Conservation (phyloP, 345 rosid genomes). For the Gynandropsis gynandra region DNA sequence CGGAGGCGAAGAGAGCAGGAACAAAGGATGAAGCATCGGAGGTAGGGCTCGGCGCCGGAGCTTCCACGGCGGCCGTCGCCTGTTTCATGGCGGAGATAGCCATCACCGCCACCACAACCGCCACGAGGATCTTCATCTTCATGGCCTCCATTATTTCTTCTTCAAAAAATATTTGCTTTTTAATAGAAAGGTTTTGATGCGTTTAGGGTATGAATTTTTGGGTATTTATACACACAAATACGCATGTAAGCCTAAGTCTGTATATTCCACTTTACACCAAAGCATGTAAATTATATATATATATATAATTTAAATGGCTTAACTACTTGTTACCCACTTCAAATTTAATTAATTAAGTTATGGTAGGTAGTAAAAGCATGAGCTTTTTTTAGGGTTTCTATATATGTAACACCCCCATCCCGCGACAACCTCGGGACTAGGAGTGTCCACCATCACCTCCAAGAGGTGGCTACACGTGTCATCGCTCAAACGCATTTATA, state of each 20-base stretch:
- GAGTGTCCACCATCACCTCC: too few relatives aligned
- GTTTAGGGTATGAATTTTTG: slow-evolving; percentile 20
- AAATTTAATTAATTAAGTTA: neutral
- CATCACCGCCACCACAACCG: slow-evolving; percentile 23
- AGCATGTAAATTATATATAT: too few relatives aligned
- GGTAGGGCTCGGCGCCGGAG: slow-evolving; percentile 35
- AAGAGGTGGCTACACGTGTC: too few relatives aligned
- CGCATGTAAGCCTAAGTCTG: slow-evolving; percentile 22
- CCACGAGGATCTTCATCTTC: slow-evolving; percentile 31
- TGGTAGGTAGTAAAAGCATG: slow-evolving; percentile 6
- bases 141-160: slow-evolving; percentile 29
- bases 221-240: slow-evolving; percentile 24
- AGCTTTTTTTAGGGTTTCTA: slow-evolving; percentile 23
- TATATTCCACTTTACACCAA: slow-evolving; percentile 31
- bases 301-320: slow-evolving; percentile 5
- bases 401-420: too few relatives aligned
- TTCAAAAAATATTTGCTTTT: slow-evolving; percentile 4
- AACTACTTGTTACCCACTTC: slow-evolving; percentile 6
- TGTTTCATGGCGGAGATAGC: slow-evolving; percentile 24
- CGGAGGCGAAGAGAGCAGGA: slow-evolving; percentile 26
- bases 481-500: too few relatives aligned
- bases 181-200: slow-evolving; percentile 11
- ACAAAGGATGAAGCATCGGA: slow-evolving; percentile 25
- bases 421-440: too few relatives aligned
- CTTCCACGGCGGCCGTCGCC: slow-evolving; percentile 23